Percentiles rank a stretch among this genome's conserved stretches.
Evolutionary conservation across 306 rosid genomes (phyloP).

Genomic region (Betula pendula): DNA sequence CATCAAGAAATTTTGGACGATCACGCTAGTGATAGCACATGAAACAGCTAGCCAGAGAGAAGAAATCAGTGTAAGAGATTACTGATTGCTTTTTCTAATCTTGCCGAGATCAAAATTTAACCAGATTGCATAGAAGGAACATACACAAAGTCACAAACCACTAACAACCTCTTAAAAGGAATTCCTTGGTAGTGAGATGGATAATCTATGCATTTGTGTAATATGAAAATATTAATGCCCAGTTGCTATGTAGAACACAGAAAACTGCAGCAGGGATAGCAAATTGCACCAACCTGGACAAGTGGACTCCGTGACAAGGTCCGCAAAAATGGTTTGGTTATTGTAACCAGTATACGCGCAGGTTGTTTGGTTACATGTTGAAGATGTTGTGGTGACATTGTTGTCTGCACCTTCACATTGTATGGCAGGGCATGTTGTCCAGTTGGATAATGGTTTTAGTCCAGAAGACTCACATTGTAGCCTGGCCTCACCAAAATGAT

Average conservation of each 20-base stretch:
- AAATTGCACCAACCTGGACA: slow-evolving; percentile 60
- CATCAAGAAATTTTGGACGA: not conserved
- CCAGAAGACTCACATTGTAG: slow-evolving; percentile 66
- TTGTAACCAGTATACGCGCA: slow-evolving; percentile 74
- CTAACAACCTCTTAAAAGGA: not conserved
- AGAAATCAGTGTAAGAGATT: not conserved
- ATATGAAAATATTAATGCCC: not conserved
- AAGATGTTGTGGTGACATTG: slow-evolving; percentile 36
- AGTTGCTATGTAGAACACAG: no score
- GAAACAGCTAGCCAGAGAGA: not conserved
- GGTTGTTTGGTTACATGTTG: slow-evolving; percentile 41
- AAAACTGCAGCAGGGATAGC: not conserved
- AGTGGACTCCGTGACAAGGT: slow-evolving; percentile 29
- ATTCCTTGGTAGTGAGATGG: not conserved
- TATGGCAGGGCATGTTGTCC: slow-evolving; percentile 54
- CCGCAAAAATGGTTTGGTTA: slow-evolving; percentile 33
- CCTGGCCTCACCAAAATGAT: slow-evolving; percentile 24
- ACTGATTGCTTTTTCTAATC: not conserved
- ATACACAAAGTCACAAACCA: not conserved
- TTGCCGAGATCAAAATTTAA: not conserved
- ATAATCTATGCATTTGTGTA: not conserved
- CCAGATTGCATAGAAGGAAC: not conserved
- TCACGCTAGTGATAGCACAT: not conserved
- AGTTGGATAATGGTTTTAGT: slow-evolving; percentile 34
- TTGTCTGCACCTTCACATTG: slow-evolving; percentile 35